Percentiles rank a stretch among this genome's conserved stretches.
These are phyloP conservation scores for Pleurotus cornucopiae DNA, from an alignment of 768 basidiomycete genomes.

Conservation along the genomic window DNA sequence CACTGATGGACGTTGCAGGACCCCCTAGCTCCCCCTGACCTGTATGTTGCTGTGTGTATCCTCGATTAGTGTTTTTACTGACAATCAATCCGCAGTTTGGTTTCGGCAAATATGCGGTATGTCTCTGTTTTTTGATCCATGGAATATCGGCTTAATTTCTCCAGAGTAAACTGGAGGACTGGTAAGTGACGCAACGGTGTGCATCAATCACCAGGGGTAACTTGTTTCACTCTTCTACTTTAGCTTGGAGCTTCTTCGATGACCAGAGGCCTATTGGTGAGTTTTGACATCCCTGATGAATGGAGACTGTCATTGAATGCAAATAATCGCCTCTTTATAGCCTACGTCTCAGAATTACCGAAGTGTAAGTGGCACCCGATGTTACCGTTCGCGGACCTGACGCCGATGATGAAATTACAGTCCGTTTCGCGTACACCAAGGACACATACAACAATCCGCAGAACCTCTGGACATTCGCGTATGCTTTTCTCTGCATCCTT, in stretches of 20 bases:
- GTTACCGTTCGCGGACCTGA: background rate
- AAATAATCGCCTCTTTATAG: conserved; percentile 15
- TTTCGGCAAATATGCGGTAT: conserved; percentile 40
- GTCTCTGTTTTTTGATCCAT: conserved; percentile 8
- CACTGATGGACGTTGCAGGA: conserved; percentile 21
- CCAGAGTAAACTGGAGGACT: conserved; percentile 45
- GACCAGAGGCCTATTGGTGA: conserved; percentile 37
- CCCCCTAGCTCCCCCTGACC: conserved; percentile 36
- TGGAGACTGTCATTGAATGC: background rate
- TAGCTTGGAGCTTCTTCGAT: conserved; percentile 42
- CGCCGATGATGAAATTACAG: conserved; percentile 21
- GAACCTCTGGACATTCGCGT: conserved; percentile 57
- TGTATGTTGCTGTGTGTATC: conserved; percentile 25
- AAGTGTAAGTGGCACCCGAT: conserved; percentile 18
- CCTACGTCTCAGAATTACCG: conserved; percentile 40
- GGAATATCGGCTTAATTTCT: background rate
- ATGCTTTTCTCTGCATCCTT: conserved; percentile 17
- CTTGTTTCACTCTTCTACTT: background rate
- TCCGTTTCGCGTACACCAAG: conserved; percentile 56
- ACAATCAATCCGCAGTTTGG: conserved; percentile 17
- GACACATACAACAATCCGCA: conserved; percentile 65
- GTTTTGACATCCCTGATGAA: background rate
- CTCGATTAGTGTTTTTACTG: background rate
- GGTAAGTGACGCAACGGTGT: conserved; percentile 21
- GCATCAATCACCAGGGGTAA: background rate